Evolutionary conservation across 1,284 basidiomycete genomes (phyloP).

Genomic region (Schizophyllum amplum): DNA sequence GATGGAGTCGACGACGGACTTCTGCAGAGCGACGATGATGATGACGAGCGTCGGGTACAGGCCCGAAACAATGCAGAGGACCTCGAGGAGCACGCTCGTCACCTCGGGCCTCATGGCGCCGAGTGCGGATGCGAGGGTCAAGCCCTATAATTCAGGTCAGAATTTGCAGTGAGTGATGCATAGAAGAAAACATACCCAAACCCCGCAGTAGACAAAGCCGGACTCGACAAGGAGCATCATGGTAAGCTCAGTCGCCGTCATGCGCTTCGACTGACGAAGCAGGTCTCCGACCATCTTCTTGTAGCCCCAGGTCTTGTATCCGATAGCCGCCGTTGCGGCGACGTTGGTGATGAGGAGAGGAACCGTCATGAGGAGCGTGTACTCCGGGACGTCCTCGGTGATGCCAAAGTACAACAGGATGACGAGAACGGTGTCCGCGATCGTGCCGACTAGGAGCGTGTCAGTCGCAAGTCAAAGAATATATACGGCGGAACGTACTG

Average conservation of each 20-base stretch:
- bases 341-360: neutral
- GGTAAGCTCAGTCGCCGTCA: neutral
- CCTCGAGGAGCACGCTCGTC: neutral
- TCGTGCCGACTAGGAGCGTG: neutral
- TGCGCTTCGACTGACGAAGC: neutral
- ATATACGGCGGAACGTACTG: neutral
- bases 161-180: too few species aligned
- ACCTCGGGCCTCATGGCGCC: neutral
- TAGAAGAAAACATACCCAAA: neutral
- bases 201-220: neutral
- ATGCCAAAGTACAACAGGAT: neutral
- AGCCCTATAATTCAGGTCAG: neutral
- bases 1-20: neutral
- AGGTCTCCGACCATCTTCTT: neutral
- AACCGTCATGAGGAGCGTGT: neutral
- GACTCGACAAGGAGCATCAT: neutral
- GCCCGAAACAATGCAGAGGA: neutral
- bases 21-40: neutral
- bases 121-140: neutral
- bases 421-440: neutral
- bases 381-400: neutral
- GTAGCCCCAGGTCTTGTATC: neutral
- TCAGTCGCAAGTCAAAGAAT: neutral
- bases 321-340: neutral
- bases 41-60: neutral